A percentile compares a stretch with the other conserved stretches of the same genome.
These are phyloP conservation scores for Petasospora rhodanensis DNA, from an alignment of 1,139 yeast genomes.

Conservation along the genomic window DNA sequence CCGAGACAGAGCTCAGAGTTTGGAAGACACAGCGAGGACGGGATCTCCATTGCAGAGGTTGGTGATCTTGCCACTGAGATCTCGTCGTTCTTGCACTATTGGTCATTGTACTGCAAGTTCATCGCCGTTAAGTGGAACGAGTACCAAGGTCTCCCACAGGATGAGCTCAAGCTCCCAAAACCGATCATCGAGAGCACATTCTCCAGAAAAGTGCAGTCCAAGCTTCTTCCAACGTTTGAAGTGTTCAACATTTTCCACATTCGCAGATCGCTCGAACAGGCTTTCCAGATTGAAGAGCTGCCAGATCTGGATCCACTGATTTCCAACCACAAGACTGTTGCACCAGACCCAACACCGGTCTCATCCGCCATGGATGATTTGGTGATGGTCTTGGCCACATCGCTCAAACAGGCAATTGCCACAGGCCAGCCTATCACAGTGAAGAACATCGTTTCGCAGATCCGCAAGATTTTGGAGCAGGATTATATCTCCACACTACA, in stretches of 20 bases:
- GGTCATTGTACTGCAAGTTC: conserved; percentile 82
- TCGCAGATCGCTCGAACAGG: conserved; percentile 75
- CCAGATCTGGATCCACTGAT: conserved; percentile 40
- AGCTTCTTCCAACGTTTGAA: conserved; percentile 61
- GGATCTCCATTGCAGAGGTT: conserved; percentile 45
- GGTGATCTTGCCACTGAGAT: conserved; percentile 62
- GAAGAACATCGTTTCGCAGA: conserved; percentile 44
- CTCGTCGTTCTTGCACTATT: conserved; percentile 72
- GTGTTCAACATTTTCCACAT: conserved; percentile 61
- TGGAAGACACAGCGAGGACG: conserved; percentile 25
- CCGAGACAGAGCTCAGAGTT: conserved; percentile 27
- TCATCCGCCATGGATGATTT: conserved; percentile 88
- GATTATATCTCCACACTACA: conserved; percentile 44
- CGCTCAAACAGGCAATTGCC: conserved; percentile 53
- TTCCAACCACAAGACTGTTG: conserved; percentile 8
- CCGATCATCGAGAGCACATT: conserved; percentile 60
- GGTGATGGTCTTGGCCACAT: conserved; percentile 65
- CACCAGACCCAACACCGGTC: conserved; percentile 44
- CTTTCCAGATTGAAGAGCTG: conserved; percentile 72
- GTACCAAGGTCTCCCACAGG: conserved; percentile 27
- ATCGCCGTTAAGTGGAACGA: conserved; percentile 62
- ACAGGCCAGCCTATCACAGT: conserved; percentile 57
- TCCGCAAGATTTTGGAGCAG: conserved; percentile 41
- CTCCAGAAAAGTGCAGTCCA: conserved; percentile 49
- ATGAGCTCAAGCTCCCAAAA: conserved; percentile 39